Evolutionary conservation across 1,139 yeast genomes (phyloP).

Genomic region (Geotrichum aggregatum): DNA sequence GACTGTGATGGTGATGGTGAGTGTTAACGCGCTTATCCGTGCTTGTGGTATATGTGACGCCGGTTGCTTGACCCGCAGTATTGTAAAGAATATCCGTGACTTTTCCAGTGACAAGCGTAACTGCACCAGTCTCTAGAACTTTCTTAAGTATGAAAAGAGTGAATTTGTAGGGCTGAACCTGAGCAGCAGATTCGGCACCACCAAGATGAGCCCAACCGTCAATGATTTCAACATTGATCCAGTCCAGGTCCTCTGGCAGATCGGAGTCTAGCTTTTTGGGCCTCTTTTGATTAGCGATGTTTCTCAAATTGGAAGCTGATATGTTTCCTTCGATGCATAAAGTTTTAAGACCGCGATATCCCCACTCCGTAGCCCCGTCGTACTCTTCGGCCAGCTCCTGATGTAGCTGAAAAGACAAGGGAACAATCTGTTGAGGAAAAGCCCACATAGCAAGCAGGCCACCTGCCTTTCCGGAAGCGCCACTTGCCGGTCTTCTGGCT

Average conservation of each 20-base stretch:
- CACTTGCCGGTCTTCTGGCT: conserved; percentile 91
- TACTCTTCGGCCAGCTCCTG: conserved; percentile 74
- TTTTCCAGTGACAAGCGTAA: conserved; percentile 78
- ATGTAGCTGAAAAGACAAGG: conserved; percentile 80
- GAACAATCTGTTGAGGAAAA: conserved; percentile 91
- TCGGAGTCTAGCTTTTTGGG: conserved; percentile 21
- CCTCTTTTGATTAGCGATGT: conserved; percentile 18
- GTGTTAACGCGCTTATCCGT: conserved; percentile 59
- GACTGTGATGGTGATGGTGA: conserved; percentile 54
- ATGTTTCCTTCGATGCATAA: conserved; percentile 84
- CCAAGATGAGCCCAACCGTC: conserved; percentile 78
- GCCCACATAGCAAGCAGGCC: conserved; percentile 95
- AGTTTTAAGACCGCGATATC: conserved; percentile 82
- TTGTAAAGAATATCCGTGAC: conserved; percentile 54
- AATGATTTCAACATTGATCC: conserved; percentile 70
- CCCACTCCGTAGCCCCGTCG: conserved; percentile 85
- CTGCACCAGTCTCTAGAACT: conserved; percentile 80
- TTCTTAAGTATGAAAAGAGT: conserved; percentile 75
- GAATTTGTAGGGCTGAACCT: conserved; percentile 92
- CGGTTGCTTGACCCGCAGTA: conserved; percentile 29
- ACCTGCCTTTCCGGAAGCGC: conserved; percentile 97
- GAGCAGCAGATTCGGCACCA: conserved; percentile 86
- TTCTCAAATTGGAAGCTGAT: conserved; percentile 21
- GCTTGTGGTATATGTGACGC: conserved; percentile 24
- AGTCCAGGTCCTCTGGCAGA: conserved; percentile 71